Base-by-base conservation (phyloP, 23 red algal genomes). In the Gracilaria caudata region DNA sequence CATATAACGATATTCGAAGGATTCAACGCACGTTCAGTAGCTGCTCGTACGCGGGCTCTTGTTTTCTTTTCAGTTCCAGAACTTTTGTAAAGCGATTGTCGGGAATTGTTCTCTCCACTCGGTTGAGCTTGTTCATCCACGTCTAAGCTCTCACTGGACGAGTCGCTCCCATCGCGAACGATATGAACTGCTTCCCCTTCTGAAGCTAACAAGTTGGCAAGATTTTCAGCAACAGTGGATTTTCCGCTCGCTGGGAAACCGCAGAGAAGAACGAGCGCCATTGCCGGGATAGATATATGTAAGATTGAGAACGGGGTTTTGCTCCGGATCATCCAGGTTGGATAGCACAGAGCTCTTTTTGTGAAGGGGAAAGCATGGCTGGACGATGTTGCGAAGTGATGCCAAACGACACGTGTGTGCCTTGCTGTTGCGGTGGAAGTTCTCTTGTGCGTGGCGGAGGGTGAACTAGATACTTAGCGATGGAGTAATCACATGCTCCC, bases 181-280 rank as follows among this genome's bases (percentile, higher is more conserved):
- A 82, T 46, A 40, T 56, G 39, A 14, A 81, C 75, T 41, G 55
- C 21, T 23, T 59, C 61, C 6, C 61, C 28, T n/a, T 53, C 33
- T 23, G 75, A 9, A 4, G 64, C 59, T 1, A 82, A 54, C 32
- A 80, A 43, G 25, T 38, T 21, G 24, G 44, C 33, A 17, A 91
- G 77, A 26, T 28, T 28, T 32, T 70, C 56, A 24, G 87, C 75
- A 54, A 91, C n/a, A 9, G 78, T 81, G 17, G 87, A 77, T 30
- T 91, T 91, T 3, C 87, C 87, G 29, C 87, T 91, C 12, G 87
- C 87, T 14, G 87, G 87, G 55, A 73, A 82, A 38, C 87, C 87
- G 47, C 76, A 81, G 4, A 91, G 17, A 44, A 91, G 78, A 36
- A 91, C 34, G 38, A 91, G 87, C 7, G 78, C 61, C 87, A 91